Evolutionary conservation across 345 rosid species (phyloP), one percentile per base, ranked within the genome.

Genomic region (Orychophragmus violaceus): DNA sequence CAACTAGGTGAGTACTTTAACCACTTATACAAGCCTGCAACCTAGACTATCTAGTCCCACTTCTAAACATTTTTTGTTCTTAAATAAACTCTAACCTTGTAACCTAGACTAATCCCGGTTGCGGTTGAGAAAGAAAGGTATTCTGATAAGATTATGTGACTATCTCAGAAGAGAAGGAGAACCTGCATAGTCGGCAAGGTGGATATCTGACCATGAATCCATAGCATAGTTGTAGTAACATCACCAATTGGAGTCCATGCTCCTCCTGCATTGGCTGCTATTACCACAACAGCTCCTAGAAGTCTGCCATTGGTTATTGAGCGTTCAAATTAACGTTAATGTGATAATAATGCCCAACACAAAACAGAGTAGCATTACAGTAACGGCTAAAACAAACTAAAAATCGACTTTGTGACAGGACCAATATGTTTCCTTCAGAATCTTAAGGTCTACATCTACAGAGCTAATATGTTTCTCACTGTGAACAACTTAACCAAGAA

Each of bases 231-330:
- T 33, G 98, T 93, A 25, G 98, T 90, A 58, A 93, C 98, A 82
- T 93, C 97, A 64, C 98, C 97, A 36, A 87, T 93, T n/a, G 98
- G 98, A 75, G 98, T 90, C 97, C 98, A 93, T 8, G 96, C 89
- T 71, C 98, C 98, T 69, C 97, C 98, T 28, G 97, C 96, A 72
- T 90, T 93, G 68, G 97, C 98, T 64, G 98, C 96, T 82, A 93
- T 90, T 10, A 93, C 96, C 58, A 93, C 86, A 52, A 89, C 94
- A 66, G 82, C 97, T 83, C 98, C 97, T 41, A 93, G 87, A 82
- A 93, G 84, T 80, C 98, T 93, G 82, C 62, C 76, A 61, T 75
- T 55, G 32, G 65, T 67, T 52, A 60, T 25, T 33, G 27, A 69
- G 23, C 35, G 21, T 22, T 39, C 2, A 46, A 45, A 55, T 17